Base-by-base conservation (phyloP, 257 asterid species). In the Nicotiana benthamiana region DNA sequence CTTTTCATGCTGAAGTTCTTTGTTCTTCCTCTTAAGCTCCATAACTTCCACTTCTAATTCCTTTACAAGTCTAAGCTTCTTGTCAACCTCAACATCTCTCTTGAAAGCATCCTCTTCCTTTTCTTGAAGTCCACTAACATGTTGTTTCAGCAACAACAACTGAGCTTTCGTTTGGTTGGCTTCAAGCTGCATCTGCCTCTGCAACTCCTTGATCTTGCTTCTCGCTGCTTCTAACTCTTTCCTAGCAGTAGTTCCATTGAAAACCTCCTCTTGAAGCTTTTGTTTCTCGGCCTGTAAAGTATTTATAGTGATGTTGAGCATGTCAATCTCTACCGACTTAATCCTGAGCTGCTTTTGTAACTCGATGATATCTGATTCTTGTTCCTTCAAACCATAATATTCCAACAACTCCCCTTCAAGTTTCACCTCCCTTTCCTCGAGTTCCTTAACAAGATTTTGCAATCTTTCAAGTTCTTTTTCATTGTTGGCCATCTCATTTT, bases 391-490 rank as follows among this genome's bases (percentile, higher is more conserved):
- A 27, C 98, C 98, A 40, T 94, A 91, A 77, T 94, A 96, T 77
- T 94, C 97, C 2, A 96, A 90, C 75, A 96, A 91, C 89, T 96
- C 99, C 1, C 96, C 97, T 86, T 96, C 97, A 20, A 96, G 98
- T 87, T 91, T 94, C 84, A 91, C 97, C 67, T 93, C 98, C 83
- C 99, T 88, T 82, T 96, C 98, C 85, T 92, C 97, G 82, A 96
- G 75, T 81, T 94, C 99, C 75, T 85, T 84, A n/a, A 94, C 99
- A 61, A 94, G 87, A 79, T 82, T 82, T 27, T 94, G 91, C 59
- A 96, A 57, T 51, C 90, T 85, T 84, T 92, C 98, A 57, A 95
- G 91, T 79, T 95, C 99, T 5, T 54, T 85, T 7, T 91, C 96
- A 75, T 91, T 91, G 54, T 83, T 84, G 12, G 91, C 97, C 96